Evolutionary conservation across 768 basidiomycete species (phyloP).

Genomic region (Solioccasus polychromus): DNA sequence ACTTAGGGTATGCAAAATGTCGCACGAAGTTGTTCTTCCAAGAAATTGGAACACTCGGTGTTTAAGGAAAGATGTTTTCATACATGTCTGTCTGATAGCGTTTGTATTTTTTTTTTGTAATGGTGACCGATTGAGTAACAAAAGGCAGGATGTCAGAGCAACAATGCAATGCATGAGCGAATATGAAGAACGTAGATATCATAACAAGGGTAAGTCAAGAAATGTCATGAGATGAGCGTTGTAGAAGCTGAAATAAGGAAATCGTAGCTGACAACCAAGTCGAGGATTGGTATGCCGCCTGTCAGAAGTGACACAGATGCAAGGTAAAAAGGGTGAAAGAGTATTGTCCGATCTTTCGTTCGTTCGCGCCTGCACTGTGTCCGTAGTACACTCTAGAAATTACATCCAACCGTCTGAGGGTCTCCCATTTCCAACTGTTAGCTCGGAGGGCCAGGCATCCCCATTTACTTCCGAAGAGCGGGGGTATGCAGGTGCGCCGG

Average conservation of each 20-base stretch:
- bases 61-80: constrained; percentile 15
- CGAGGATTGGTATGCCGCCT: constrained; percentile 5
- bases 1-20: constrained; percentile 74
- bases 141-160: constrained; percentile 32
- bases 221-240: constrained; percentile 30
- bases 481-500: constrained; percentile 48
- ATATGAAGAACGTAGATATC: constrained; percentile 43
- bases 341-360: constrained; percentile 43
- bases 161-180: constrained; percentile 19
- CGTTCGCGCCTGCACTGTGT: constrained; percentile 1
- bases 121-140: not conserved
- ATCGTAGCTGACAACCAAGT: constrained; percentile 11
- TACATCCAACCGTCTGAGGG: constrained; percentile 51
- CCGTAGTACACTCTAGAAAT: constrained; percentile 8
- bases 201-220: constrained; percentile 37
- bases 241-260: constrained; percentile 22
- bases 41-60: constrained; percentile 48
- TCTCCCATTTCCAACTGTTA: constrained; percentile 48
- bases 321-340: constrained; percentile 13
- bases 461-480: constrained; percentile 52
- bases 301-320: constrained; percentile 4
- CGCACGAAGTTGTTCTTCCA: constrained; percentile 63
- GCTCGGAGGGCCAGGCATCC: constrained; percentile 50
- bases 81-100: not conserved
- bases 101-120: not conserved